Evolutionary conservation across 2,329 filamentous ascomycete genomes (phyloP).

Genomic region (Exserohilum rostratum): DNA sequence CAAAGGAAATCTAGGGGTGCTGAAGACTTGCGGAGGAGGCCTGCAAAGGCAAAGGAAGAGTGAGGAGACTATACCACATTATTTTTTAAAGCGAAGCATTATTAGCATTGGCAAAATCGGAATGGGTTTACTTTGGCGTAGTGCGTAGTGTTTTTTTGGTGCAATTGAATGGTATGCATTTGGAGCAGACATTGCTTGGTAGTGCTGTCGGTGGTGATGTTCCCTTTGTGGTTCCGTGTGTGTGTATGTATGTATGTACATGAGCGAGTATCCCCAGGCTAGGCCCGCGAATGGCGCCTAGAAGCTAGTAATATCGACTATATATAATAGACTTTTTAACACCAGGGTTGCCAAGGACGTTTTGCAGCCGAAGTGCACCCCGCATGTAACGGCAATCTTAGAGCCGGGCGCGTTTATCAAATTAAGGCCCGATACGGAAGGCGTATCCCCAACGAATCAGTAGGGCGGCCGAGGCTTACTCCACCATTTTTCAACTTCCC

Average conservation of each 20-base stretch:
- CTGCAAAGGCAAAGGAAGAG: slow-evolving; percentile 2
- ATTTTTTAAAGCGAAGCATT: slow-evolving; percentile 31
- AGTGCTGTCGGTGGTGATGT: too few species aligned
- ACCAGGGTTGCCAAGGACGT: not conserved
- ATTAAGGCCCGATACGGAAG: not conserved
- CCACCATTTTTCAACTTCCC: not conserved
- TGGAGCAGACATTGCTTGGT: not conserved
- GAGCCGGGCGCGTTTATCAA: not conserved
- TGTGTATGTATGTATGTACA: too few species aligned
- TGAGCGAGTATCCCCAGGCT: too few species aligned
- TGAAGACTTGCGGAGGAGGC: slow-evolving; percentile 19
- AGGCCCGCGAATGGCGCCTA: too few species aligned
- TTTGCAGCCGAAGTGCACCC: not conserved
- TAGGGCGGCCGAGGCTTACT: not conserved
- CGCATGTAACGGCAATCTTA: not conserved
- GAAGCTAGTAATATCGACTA: not conserved
- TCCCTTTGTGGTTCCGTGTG: too few species aligned
- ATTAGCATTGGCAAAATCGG: slow-evolving; percentile 19
- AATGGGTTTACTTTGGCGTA: slow-evolving; percentile 8
- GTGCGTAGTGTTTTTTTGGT: slow-evolving; percentile 16
- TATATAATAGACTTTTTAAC: not conserved
- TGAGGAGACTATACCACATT: slow-evolving; percentile 40
- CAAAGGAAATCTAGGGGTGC: slow-evolving; percentile 30
- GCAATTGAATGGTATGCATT: slow-evolving; percentile 27
- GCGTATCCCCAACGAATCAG: too few species aligned